Conservation (phyloP, 2,329 filamentous ascomycete genomes). For the Fusarium metavorans region DNA sequence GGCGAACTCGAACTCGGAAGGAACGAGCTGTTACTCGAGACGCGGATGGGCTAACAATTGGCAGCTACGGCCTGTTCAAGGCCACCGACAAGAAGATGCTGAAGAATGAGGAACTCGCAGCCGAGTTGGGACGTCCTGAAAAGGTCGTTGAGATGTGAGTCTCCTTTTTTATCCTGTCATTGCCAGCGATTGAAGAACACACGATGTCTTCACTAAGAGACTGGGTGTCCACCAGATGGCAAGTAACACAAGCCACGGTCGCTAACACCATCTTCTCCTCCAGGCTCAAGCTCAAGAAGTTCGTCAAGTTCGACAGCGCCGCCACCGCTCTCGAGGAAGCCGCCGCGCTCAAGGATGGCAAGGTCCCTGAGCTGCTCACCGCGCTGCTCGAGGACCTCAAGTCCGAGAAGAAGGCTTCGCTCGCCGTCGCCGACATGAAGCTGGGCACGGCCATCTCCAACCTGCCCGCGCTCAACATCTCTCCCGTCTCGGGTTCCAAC, state of each 20-base stretch:
- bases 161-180: constrained; percentile 11
- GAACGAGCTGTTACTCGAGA: constrained; percentile 17
- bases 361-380: constrained; percentile 89
- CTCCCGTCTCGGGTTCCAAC: constrained; percentile 74
- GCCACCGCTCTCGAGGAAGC: constrained; percentile 91
- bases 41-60: constrained; percentile 47
- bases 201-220: constrained; percentile 17
- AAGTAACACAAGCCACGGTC: neutral
- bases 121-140: constrained; percentile 82
- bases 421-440: constrained; percentile 94
- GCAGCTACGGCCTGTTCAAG: constrained; percentile 97
- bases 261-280: constrained; percentile 17
- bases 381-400: constrained; percentile 89
- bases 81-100: constrained; percentile 98
- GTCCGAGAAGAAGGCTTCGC: constrained; percentile 95
- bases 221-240: constrained; percentile 16
- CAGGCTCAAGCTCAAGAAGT: constrained; percentile 95
- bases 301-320: constrained; percentile 96
- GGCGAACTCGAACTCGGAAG: constrained; percentile 13
- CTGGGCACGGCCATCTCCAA: constrained; percentile 93
- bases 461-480: constrained; percentile 87
- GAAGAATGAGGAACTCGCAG: constrained; percentile 83
- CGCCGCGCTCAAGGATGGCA: constrained; percentile 88
- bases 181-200: neutral
- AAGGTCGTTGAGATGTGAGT: constrained; percentile 87